Base-by-base conservation (phyloP, 139 green algal genomes). In the Chlorella sp. region DNA sequence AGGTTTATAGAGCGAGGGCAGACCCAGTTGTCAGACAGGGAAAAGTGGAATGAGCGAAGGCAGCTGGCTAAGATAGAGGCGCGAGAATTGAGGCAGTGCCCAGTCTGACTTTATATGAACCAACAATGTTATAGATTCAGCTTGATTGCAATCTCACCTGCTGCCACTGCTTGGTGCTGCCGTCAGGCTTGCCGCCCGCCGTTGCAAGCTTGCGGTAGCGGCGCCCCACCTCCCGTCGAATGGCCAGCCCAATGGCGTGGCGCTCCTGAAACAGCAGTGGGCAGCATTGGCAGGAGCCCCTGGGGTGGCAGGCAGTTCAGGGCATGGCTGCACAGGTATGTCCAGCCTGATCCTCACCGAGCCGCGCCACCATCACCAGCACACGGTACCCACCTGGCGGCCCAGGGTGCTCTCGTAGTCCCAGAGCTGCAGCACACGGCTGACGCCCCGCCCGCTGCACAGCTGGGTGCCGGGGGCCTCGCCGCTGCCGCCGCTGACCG, bases 341-440 rank as follows among this genome's bases (percentile, higher is more conserved):
- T 28, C 64, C 75, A 81, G 73, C 32, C 73, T 24, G 9, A n/a
- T 1, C 73, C 9, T 21, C 73, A 39, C 32, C 19, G 12, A n/a
- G 28, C 36, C n/a, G 32, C 14, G 91, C 36, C 5, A 0, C 42
- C 2, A 40, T 1, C 9, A 24, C 36, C 32, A 78, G 71, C 64
- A 39, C 71, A 40, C 0, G 36, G 16, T 36, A 0, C 79, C 57
- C 71, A 96, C 94, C 93, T 94, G 69, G 0, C 34, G 9, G 34
- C 42, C 88, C 24, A 97, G 66, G 53, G 77, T 40, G 12, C 92
- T 90, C 88, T 96, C 95, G 82, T 97, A 96, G 89, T 97, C 94
- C 95, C 95, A 97, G 83, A 96, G 81, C 81, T 94, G 89, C 84
- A 97, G 86, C 81, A 96, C 16, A 28, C 71, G 71, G 71, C 2